Percentiles rank a stretch among this genome's conserved stretches.
These are phyloP conservation scores for Populus davidiana DNA, from an alignment of 345 rosid genomes.

Conservation along the genomic window DNA sequence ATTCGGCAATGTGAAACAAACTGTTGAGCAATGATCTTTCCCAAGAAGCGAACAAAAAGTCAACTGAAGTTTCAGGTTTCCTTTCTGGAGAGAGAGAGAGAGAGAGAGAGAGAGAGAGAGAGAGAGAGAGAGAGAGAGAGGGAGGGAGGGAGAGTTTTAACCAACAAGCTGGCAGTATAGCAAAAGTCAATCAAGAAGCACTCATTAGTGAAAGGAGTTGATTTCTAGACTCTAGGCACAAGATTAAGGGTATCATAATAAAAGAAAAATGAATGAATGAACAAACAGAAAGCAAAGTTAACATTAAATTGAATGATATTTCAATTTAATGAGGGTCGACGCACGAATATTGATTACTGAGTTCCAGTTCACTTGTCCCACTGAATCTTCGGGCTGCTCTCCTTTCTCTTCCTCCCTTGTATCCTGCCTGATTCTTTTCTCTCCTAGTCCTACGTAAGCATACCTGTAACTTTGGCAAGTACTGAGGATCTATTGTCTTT, in stretches of 20 bases:
- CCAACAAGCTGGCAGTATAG: constrained; percentile 3
- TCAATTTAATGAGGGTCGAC: background rate
- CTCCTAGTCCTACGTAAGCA: background rate
- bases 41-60: constrained; percentile 24
- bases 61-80: constrained; percentile 26
- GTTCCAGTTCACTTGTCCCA: background rate
- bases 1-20: constrained; percentile 3
- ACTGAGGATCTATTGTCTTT: background rate
- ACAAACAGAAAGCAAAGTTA: background rate
- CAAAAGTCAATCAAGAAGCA: constrained; percentile 22
- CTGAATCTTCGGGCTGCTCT: background rate
- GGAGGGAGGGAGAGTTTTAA: background rate
- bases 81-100: constrained; percentile 12
- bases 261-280: background rate
- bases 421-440: background rate
- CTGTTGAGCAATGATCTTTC: background rate
- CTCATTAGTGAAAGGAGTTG: background rate
- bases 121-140: too few relatives aligned
- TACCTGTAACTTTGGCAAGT: background rate
- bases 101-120: constrained; percentile 11
- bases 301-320: too few relatives aligned
- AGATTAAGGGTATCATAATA: background rate
- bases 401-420: background rate
- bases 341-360: background rate
- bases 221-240: constrained; percentile 23